phyloP scores from a whole-genome alignment of 139 green algal species.

The Chlorella vulgaris region DNA sequence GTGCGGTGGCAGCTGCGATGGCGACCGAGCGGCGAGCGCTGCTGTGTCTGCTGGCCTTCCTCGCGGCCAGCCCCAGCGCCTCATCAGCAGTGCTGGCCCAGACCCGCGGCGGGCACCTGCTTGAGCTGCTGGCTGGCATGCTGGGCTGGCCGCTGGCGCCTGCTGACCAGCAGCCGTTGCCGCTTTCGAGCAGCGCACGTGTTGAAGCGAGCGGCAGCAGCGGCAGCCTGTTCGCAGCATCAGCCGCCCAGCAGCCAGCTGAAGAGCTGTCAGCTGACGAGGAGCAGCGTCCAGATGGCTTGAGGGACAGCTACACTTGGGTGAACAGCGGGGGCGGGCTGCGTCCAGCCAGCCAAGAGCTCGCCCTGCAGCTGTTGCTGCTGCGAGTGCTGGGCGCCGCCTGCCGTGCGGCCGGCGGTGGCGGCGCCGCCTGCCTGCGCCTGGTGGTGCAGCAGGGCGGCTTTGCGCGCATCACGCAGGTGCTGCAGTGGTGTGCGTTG shows the following conservation, averaged over 20 bases:
- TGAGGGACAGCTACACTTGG: not conserved
- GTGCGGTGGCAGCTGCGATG: not conserved
- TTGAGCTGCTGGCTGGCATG: not conserved
- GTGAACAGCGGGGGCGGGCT: not conserved
- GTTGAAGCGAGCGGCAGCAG: not conserved
- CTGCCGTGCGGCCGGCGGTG: not conserved
- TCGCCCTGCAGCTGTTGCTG: conserved; percentile 41
- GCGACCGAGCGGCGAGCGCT: conserved; percentile 9
- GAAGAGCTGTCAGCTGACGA: too few relatives aligned
- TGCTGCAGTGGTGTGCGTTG: conserved; percentile 51
- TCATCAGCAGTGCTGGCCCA: not conserved
- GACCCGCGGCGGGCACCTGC: not conserved
- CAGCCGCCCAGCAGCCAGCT: not conserved
- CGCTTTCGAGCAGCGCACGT: not conserved
- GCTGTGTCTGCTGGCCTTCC: not conserved
- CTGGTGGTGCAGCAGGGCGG: conserved; percentile 13
- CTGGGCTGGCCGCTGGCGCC: conserved; percentile 26
- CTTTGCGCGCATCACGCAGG: conserved; percentile 42
- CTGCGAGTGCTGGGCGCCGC: conserved; percentile 30
- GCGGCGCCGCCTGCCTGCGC: not conserved
- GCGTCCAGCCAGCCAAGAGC: conserved; percentile 27
- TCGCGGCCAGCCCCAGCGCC: not conserved
- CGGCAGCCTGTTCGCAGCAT: not conserved
- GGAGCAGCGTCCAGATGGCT: too few relatives aligned
- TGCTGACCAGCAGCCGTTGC: not conserved